Evolutionary conservation across 2,329 filamentous ascomycete species (phyloP), one percentile per base, ranked within the genome.

Genomic region (Fusarium siculi): DNA sequence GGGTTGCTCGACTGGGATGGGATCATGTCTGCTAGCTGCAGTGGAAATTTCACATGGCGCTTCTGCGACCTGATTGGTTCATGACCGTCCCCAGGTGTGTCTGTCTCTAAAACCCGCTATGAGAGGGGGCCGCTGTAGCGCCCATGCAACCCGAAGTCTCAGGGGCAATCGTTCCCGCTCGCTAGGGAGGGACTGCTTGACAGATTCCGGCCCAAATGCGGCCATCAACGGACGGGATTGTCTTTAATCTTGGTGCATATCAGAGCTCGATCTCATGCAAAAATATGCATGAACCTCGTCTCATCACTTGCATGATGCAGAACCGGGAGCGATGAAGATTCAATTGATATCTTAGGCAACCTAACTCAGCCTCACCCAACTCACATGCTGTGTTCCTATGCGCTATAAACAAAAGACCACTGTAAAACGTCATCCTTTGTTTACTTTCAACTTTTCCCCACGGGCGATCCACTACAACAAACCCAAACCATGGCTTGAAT

Each of bases 361-460:
- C 30, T 19, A 19, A 23, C n/a, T 32, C 23, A 42, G 42, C 37
- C 34, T 60, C 54, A 49, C 46, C 36, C 39, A 53, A 15, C 42
- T 46, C 36, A 47, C 18, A 49, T 43, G 55, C 9, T 47, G 63
- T 66, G 42, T 39, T 63, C 32, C 30, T 30, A 61, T 68, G 72
- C 69, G 69, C 66, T 25, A 73, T 74, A 70, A 74, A 73, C 63
- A 74, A 73, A 68, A 44, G 43, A 47, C 46, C 47, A 71, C 67
- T 32, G 52, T 61, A 56, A n/a, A 74, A 74, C 73, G 73, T 74
- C 73, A 74, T 74, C 69, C 52, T 73, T 74, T 75, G 73, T 74
- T 75, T 74, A 74, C 73, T 67, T 74, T 63, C 58, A 43, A 28
- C n/a, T 34, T 36, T 43, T 66, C 70, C 56, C 72, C 69, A 75